Evolutionary conservation across 768 basidiomycete genomes (phyloP), one percentile per base, ranked within the genome.

Genomic region (Floccularia luteovirens): DNA sequence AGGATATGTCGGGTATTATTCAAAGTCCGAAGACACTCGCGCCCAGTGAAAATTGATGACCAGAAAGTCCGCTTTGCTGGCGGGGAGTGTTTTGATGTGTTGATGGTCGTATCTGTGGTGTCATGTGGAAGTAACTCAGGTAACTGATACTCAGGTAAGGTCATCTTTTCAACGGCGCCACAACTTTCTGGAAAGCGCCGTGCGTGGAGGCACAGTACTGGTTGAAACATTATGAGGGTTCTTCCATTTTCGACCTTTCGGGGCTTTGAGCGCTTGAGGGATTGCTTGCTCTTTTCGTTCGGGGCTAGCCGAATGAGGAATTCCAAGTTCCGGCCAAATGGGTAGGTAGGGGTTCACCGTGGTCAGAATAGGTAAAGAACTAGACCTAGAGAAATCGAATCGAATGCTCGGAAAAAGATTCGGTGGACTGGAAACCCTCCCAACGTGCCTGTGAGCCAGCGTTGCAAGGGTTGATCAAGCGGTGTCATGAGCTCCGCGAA

Each of bases 281-380:
- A 24, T 53, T 58, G 48, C 47, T 55, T 50, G 46, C 54, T 55
- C 45, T 57, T 60, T 60, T 57, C 57, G 52, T 60, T 65, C 62
- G 60, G 62, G 53, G 66, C 66, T 72, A 64, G 67, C 70, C 66
- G 67, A 64, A 73, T 61, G 56, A 55, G 64, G 69, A 60, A 67
- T 58, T 54, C 63, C 60, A 62, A 64, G 70, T 66, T 69, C 65
- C 67, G 70, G 63, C 54, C 33, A 58, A 59, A 55, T 48, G 61
- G 59, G 58, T 50, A 57, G 41, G 44, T 36, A 37, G 17, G 27
- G 23, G n/a, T 17, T 33, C 10, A 41, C 27, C 39, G 16, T 36
- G n/a, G 38, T 50, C 58, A 50, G 50, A 67, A 69, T 63, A 61
- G 63, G 60, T 56, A 69, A 69, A 55, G 52, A 57, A 47, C 56